Evolutionary conservation across 2,329 filamentous ascomycete species (phyloP), one percentile per base, ranked within the genome.

Genomic region (Talaromyces sp.): DNA sequence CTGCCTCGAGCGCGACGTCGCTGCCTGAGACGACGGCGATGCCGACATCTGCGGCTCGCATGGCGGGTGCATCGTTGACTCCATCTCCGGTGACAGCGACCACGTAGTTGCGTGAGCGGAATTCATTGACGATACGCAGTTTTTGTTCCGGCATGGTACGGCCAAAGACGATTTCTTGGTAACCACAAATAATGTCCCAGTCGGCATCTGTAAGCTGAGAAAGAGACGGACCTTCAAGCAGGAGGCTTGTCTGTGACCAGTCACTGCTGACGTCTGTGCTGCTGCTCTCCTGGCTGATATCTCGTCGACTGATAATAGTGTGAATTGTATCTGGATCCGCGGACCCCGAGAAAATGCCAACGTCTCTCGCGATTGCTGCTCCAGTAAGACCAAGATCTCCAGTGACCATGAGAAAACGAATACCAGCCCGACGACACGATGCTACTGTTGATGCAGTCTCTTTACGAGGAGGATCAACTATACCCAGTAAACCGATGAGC

Each of bases 201-300:
- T 93, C 89, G 56, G 84, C 73, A 5, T 89, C 85, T 62, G 85
- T 89, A 13, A 93, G 81, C 0, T 82, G 82, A 27, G 89, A 85
- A 31, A 93, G 81, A 63, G 92, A 88, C 0, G 85, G 81, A 0
- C 89, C 90, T 53, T 85, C 88, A 13, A 92, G 79, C 15, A 91
- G 85, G 54, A 91, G 85, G 7, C 87, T 85, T 8, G 78, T 76
- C 8, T 78, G 76, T 2, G 73, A 71, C 0, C 67, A 71, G 0
- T 70, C 53, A 5, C 70, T 58, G 38, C 67, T 58, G 29, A 58
- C 68, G 10, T 61, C 27, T 45, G 27, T 34, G 25, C 17, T 27
- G 19, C 51, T 58, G 8, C 10, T 53, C 6, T 31, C 49, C 49
- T 53, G 49, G 25, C 7, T 34, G 3, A 2, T 1, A 6, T 49